phyloP scores from a whole-genome alignment of 2,329 filamentous ascomycete genomes.

The Amauroascus verrucosus region DNA sequence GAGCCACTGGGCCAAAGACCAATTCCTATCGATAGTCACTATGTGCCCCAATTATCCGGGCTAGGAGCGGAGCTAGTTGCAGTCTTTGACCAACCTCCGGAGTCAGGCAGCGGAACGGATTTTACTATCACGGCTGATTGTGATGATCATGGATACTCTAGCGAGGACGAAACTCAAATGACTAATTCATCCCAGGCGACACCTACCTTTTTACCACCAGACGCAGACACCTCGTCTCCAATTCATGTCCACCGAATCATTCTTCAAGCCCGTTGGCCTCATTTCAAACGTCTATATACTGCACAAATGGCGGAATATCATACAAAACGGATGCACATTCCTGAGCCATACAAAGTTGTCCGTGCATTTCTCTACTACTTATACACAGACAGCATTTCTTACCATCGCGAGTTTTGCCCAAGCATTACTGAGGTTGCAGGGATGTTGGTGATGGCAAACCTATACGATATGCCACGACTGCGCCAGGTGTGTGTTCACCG shows the following conservation, averaged over 20 bases:
- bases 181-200: constrained; percentile 23
- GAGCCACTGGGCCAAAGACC: constrained; percentile 43
- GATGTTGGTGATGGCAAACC: constrained; percentile 92
- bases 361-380: constrained; percentile 92
- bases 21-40: constrained; percentile 45
- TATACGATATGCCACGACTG: constrained; percentile 92
- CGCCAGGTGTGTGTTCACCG: constrained; percentile 85
- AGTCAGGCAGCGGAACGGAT: constrained; percentile 76
- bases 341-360: constrained; percentile 88
- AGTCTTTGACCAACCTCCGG: constrained; percentile 77
- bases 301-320: constrained; percentile 97
- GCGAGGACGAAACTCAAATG: constrained; percentile 56
- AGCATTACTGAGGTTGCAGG: constrained; percentile 77
- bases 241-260: constrained; percentile 96
- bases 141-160: constrained; percentile 49
- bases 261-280: constrained; percentile 87
- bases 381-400: constrained; percentile 80
- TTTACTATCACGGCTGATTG: constrained; percentile 81
- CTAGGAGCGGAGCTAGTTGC: constrained; percentile 77
- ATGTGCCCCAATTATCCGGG: constrained; percentile 41
- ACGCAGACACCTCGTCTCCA: constrained; percentile 55
- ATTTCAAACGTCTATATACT: constrained; percentile 84
- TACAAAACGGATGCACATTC: constrained; percentile 94
- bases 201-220: constrained; percentile 28
- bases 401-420: constrained; percentile 49